Evolutionary conservation across 2,329 filamentous ascomycete species (phyloP).

Genomic region (Canariomyces notabilis): DNA sequence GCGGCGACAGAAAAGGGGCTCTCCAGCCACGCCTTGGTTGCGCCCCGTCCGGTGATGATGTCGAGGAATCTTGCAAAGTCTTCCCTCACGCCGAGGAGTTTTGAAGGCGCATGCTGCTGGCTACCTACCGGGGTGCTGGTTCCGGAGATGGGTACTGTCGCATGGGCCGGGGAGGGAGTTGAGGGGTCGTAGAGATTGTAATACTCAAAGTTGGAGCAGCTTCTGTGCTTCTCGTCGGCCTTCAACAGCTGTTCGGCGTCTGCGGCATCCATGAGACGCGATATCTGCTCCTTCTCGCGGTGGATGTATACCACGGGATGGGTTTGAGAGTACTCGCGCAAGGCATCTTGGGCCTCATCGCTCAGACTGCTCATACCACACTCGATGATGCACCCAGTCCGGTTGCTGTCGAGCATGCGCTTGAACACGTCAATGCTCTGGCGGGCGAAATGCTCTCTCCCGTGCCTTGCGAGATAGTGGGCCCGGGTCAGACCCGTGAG

Average conservation of each 20-base stretch:
- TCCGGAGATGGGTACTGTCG: slow-evolving; percentile 19
- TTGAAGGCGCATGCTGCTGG: slow-evolving; percentile 48
- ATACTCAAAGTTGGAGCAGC: slow-evolving; percentile 66
- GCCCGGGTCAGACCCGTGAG: slow-evolving; percentile 56
- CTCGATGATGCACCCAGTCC: slow-evolving; percentile 61
- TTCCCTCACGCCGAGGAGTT: slow-evolving; percentile 54
- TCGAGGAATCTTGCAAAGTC: slow-evolving; percentile 57
- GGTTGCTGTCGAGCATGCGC: slow-evolving; percentile 54
- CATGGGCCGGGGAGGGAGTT: slow-evolving; percentile 25
- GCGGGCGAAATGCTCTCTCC: slow-evolving; percentile 55
- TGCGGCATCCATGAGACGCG: slow-evolving; percentile 49
- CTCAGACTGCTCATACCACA: slow-evolving; percentile 62
- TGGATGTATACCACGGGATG: slow-evolving; percentile 68
- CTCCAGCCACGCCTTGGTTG: slow-evolving; percentile 48
- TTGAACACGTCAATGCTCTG: slow-evolving; percentile 58
- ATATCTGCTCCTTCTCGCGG: slow-evolving; percentile 59
- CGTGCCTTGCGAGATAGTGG: slow-evolving; percentile 56
- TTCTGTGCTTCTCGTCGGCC: slow-evolving; percentile 51
- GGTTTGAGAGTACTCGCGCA: slow-evolving; percentile 55
- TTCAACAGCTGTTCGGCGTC: slow-evolving; percentile 53
- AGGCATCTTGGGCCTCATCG: slow-evolving; percentile 50
- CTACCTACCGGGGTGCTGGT: slow-evolving; percentile 20
- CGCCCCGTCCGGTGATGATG: slow-evolving; percentile 49
- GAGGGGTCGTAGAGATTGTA: slow-evolving; percentile 57
- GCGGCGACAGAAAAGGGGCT: slow-evolving; percentile 58